Conservation (phyloP, 2,329 filamentous ascomycete genomes). For the Verticillium klebahnii region DNA sequence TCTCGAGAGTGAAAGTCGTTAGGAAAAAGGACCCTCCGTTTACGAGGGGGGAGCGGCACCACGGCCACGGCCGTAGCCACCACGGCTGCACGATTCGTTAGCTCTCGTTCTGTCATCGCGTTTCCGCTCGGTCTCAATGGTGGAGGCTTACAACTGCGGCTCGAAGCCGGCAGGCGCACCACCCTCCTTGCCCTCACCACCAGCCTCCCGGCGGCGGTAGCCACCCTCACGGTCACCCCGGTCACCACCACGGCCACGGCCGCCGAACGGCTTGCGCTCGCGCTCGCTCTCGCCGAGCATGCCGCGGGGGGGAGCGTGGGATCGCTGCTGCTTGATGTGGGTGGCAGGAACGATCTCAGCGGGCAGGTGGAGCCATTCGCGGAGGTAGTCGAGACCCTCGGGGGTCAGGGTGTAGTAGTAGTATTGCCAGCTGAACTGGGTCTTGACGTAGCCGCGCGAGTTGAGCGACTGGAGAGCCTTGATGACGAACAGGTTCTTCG, state of each 20-base stretch:
- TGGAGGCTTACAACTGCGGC: conserved; percentile 71
- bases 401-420: conserved; percentile 99
- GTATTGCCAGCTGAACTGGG: conserved; percentile 99
- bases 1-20: conserved; percentile 37
- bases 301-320: conserved; percentile 94
- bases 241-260: conserved; percentile 70
- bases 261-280: conserved; percentile 76
- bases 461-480: conserved; percentile 98
- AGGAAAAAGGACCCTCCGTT: conserved; percentile 36
- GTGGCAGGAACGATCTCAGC: conserved; percentile 99
- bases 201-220: conserved; percentile 87
- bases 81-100: conserved; percentile 56
- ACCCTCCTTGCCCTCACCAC: conserved; percentile 83
- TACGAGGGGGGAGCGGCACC: conserved; percentile 67
- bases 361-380: conserved; percentile 99
- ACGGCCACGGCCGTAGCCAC: conserved; percentile 85
- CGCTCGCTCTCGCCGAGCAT: conserved; percentile 88
- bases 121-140: neutral
- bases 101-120: conserved; percentile 13
- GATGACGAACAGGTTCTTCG: conserved; percentile 99
- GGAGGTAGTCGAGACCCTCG: conserved; percentile 99
- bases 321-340: conserved; percentile 99
- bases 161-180: conserved; percentile 88
- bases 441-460: conserved; percentile 98
- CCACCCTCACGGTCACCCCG: conserved; percentile 83